A percentile compares a stretch with the other conserved stretches of the same genome.
Evolutionary conservation across 2,329 filamentous ascomycete genomes (phyloP).

Genomic region (Raffaelea arxii): DNA sequence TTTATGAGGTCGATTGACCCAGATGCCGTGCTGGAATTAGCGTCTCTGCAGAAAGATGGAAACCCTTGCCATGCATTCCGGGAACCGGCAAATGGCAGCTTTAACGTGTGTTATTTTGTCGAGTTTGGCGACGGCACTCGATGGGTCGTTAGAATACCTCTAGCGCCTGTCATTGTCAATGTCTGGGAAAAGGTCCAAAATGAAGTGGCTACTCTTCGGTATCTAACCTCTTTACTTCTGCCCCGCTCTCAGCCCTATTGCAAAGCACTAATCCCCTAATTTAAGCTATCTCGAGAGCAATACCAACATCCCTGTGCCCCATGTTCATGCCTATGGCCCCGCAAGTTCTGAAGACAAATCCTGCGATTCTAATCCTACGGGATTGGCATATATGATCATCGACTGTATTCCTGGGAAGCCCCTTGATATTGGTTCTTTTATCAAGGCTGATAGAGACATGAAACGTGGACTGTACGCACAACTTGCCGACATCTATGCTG

Average conservation of each 20-base stretch:
- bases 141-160: not conserved
- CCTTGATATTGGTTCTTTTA: not conserved
- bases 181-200: not conserved
- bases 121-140: not conserved
- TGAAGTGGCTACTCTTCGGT: not conserved
- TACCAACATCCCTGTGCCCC: no score
- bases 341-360: not conserved
- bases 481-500: not conserved
- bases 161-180: not conserved
- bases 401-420: not conserved
- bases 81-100: not conserved
- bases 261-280: no score
- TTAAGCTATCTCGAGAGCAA: not conserved
- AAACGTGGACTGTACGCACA: not conserved
- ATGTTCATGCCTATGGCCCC: not conserved
- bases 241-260: no score
- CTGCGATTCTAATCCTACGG: no score
- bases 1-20: not conserved
- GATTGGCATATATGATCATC: not conserved
- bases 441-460: not conserved
- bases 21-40: not conserved
- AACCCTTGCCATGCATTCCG: not conserved
- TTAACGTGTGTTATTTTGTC: not conserved
- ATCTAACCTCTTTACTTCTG: not conserved
- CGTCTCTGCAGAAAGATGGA: not conserved